Conservation (phyloP, 2,329 filamentous ascomycete species). For the Cercospora zeae-maydis region DNA sequence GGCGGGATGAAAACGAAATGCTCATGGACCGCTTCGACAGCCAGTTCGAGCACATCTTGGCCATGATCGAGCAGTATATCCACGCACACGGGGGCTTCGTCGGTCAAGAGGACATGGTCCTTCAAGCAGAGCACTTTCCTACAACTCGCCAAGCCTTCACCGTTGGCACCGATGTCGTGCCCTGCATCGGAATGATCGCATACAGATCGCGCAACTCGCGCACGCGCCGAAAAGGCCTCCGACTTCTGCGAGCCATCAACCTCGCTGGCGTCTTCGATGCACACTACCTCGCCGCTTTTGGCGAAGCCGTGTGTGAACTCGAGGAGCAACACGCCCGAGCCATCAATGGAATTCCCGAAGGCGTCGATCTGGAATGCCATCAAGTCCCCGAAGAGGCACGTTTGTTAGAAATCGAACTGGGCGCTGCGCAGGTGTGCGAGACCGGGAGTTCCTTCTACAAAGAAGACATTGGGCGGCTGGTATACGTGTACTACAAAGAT, state of each 20-base stretch:
- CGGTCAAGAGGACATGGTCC: background rate
- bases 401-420: constrained; percentile 17
- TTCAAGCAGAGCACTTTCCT: background rate
- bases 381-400: constrained; percentile 18
- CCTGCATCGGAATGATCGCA: constrained; percentile 19
- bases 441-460: constrained; percentile 14
- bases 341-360: constrained; percentile 14
- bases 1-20: constrained; percentile 19
- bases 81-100: constrained; percentile 7
- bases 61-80: constrained; percentile 18
- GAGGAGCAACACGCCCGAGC: constrained; percentile 19
- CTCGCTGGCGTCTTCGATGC: constrained; percentile 22
- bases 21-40: constrained; percentile 18
- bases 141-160: constrained; percentile 19
- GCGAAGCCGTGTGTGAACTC: constrained; percentile 14
- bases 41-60: constrained; percentile 18
- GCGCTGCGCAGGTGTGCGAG: constrained; percentile 4
- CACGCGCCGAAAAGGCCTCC: constrained; percentile 13
- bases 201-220: constrained; percentile 16
- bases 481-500: constrained; percentile 14
- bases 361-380: constrained; percentile 15
- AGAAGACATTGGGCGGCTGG: constrained; percentile 14
- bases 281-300: constrained; percentile 18
- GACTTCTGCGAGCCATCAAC: constrained; percentile 16
- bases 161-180: constrained; percentile 18